Base-by-base conservation (phyloP, 2,329 filamentous ascomycete genomes). In the Fusarium marasasianum region DNA sequence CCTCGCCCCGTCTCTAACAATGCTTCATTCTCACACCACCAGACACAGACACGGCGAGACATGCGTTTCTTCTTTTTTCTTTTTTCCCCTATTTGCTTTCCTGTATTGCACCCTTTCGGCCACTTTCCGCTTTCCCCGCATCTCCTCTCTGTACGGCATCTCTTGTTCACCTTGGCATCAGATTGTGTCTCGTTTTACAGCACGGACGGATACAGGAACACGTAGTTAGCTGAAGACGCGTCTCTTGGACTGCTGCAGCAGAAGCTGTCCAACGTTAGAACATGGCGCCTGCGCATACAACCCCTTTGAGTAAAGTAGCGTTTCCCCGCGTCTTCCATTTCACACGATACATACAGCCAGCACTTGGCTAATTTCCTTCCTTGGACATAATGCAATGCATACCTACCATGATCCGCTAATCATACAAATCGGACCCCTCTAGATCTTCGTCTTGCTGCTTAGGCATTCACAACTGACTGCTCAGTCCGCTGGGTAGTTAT, bases 111-210 rank as follows among this genome's bases (percentile, higher is more conserved):
- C 26, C 57, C 33, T 56, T 53, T 73, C 72, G 72, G 72, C 31
- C 60, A 63, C 54, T 73, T 73, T 67, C 72, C 72, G 72, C 40
- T 45, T 63, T 57, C 60, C 57, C 57, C 60, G 48, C 54, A 56
- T 74, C 58, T 63, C 15, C 10, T 13, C 51, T 35, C 24, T 50
- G 41, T 37, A 38, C 20, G 40, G 45, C 51, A 58, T n/a, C 29
- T 60, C 31, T 29, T 33, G 22, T 63, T 29, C 43, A 44, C 43
- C 29, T 44, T 41, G 54, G n/a, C 15, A 53, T 50, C 15, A n/a
- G 26, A 40, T 54, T 43, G 45, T 53, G 45, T 24, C 29, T 68
- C 14, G 37, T 63, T 17, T 68, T 51, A 54, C n/a, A 35, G 33
- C 33, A 15, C 33, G 6, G 18, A 22, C 48, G 8, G 18, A 53